These are phyloP conservation scores for Pseudogymnoascus sp. DNA, from an alignment of 2,329 filamentous ascomycete species.

Conservation along the genomic window DNA sequence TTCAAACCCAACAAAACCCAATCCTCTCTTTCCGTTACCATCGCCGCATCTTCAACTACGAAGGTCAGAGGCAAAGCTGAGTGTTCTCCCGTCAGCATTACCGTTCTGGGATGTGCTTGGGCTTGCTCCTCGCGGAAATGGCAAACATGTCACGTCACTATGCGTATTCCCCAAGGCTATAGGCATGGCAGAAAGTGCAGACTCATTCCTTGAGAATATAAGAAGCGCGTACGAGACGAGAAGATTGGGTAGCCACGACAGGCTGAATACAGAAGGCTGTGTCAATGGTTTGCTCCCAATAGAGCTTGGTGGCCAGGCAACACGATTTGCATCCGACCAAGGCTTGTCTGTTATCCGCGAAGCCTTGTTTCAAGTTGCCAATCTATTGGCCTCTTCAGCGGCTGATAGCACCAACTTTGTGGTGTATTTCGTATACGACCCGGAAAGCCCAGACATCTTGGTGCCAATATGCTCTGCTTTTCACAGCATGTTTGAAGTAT, in stretches of 20 bases:
- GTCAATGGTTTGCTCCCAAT: constrained; percentile 26
- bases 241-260: constrained; percentile 58
- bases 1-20: constrained; percentile 33
- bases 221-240: constrained; percentile 64
- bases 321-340: constrained; percentile 7
- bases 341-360: constrained; percentile 18
- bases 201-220: constrained; percentile 58
- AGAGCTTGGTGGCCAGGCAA: constrained; percentile 32
- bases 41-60: constrained; percentile 65
- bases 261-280: constrained; percentile 32
- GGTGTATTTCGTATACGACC: constrained; percentile 66
- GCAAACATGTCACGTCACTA: constrained; percentile 62
- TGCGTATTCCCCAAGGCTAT: constrained; percentile 61
- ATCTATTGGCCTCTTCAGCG: constrained; percentile 26
- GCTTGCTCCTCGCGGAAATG: constrained; percentile 59
- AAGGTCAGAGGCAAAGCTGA: constrained; percentile 58
- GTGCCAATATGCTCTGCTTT: constrained; percentile 67
- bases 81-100: constrained; percentile 65
- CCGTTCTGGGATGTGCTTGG: constrained; percentile 77
- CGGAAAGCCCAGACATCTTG: constrained; percentile 50
- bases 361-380: constrained; percentile 24
- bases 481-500: constrained; percentile 60
- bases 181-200: constrained; percentile 51
- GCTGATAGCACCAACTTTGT: constrained; percentile 51
- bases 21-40: constrained; percentile 52